Base-by-base conservation (phyloP, 768 basidiomycete species). In the Coprinopsis cinerea region DNA sequence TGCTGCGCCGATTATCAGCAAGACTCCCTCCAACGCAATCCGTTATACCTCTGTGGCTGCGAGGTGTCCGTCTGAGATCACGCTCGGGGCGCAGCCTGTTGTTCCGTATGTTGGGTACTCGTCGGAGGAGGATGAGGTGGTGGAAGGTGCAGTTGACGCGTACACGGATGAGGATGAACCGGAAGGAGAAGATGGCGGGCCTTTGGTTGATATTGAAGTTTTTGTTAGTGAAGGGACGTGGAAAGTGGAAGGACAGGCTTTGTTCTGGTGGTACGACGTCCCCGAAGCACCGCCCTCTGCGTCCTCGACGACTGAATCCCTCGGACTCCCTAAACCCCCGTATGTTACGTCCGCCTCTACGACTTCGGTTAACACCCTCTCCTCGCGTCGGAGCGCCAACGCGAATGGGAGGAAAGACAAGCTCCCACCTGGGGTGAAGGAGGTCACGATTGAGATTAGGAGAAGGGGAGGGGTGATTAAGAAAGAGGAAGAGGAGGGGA, bases 181-280 rank as follows among this genome's bases (percentile, higher is more conserved):
- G 43, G 48, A 48, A 37, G 42, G 54, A 0, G 59, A 54, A 43
- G 60, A 46, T 23, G 54, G 48, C 27, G 56, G 49, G 11, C 49
- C 48, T 4, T 47, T 75, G 3, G 55, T 76, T 5, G 75, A 76
- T 53, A 55, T 79, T 18, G 71, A 75, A 22, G 73, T 80, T 11
- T 65, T 57, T 23, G 72, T 74, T 2, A 73, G 71, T 34, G 58
- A 57, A 4, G 77, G 78, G 25, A 57, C 60, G 44, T 77, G 70
- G 68, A 58, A 56, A 34, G 63, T 78, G 14, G 65, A 72, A 28
- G 77, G 78, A 3, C 78, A 80, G 64, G 67, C 61, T 47, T 49
- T 80, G 44, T 64, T 67, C 58, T 80, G 78, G 78, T 77, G 75
- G 76, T 79, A 80, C 57, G 70, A 71, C 48, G 71, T 71, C 9